Evolutionary conservation across 2,329 filamentous ascomycete genomes (phyloP).

Genomic region (Colletotrichum tropicale): DNA sequence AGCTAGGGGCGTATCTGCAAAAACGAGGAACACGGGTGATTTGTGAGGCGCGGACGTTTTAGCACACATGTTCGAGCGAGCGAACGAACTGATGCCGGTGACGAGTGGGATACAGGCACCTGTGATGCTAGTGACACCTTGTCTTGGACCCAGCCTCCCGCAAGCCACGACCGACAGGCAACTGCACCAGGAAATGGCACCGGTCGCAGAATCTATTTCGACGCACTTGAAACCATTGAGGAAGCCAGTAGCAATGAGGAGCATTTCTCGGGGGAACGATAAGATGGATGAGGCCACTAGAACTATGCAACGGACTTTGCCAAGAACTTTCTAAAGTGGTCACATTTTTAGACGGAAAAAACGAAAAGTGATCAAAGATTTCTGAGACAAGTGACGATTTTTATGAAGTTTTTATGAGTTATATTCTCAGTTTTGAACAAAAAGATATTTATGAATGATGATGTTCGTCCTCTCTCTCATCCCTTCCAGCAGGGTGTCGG

Average conservation of each 20-base stretch:
- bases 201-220: neutral
- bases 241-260: neutral
- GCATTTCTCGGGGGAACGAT: neutral
- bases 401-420: neutral
- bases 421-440: neutral
- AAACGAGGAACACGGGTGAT: neutral
- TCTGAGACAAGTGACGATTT: neutral
- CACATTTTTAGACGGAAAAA: neutral
- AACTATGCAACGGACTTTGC: neutral
- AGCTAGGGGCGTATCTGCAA: neutral
- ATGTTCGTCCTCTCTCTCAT: neutral
- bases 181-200: neutral
- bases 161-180: neutral
- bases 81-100: neutral
- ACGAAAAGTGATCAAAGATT: neutral
- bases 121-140: neutral
- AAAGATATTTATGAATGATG: neutral
- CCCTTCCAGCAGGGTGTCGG: conserved; percentile 3
- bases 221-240: neutral
- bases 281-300: neutral
- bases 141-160: conserved; percentile 3
- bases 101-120: neutral
- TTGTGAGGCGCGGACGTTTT: neutral
- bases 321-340: neutral
- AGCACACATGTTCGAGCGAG: neutral